Evolutionary conservation across 2,329 filamentous ascomycete species (phyloP).

Genomic region (Aureobasidium leucospermi): DNA sequence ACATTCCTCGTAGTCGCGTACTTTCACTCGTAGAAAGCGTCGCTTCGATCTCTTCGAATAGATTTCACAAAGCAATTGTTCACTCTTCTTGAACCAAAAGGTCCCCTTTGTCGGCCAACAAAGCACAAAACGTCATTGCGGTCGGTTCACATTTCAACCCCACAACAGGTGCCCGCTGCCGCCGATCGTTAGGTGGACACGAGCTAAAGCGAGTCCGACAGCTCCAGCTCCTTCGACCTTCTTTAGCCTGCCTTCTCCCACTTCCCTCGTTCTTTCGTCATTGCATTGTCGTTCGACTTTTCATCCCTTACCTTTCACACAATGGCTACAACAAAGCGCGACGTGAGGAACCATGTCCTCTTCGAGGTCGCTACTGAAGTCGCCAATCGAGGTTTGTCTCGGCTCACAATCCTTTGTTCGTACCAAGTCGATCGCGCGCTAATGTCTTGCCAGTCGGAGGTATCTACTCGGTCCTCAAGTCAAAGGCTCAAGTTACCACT

Average conservation of each 20-base stretch:
- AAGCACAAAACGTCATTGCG: too few relatives aligned
- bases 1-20: neutral
- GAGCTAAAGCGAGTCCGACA: too few relatives aligned
- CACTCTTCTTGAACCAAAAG: too few relatives aligned
- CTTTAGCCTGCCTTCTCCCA: conserved; percentile 4
- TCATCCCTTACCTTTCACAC: neutral
- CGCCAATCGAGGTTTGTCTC: conserved; percentile 76
- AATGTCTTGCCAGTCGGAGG: conserved; percentile 63
- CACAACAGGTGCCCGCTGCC: too few relatives aligned
- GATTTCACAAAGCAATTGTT: neutral
- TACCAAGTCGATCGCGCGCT: conserved; percentile 11
- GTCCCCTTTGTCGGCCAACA: too few relatives aligned
- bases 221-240: too few relatives aligned
- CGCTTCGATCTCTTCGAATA: neutral
- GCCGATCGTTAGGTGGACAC: too few relatives aligned
- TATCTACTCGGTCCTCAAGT: conserved; percentile 99
- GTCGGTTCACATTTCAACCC: too few relatives aligned
- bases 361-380: conserved; percentile 98
- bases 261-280: neutral
- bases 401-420: neutral
- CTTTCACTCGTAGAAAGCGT: neutral
- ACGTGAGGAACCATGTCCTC: conserved; percentile 91
- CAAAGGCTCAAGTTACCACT: conserved; percentile 94
- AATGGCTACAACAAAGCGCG: conserved; percentile 42
- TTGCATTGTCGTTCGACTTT: neutral